Base-by-base conservation (phyloP, 164 flowering plant species). In the Buxus sempervirens region DNA sequence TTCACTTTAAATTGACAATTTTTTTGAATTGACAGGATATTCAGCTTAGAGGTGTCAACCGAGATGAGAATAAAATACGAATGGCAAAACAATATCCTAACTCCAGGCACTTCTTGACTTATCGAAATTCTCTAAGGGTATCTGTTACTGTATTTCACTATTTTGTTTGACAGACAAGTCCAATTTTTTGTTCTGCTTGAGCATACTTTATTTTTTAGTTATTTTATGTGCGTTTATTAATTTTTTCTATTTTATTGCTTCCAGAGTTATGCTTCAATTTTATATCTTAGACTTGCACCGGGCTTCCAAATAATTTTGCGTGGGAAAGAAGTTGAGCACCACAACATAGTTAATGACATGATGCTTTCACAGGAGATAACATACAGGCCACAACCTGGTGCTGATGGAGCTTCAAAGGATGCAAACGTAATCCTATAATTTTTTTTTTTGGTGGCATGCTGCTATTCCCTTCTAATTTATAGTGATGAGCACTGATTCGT, bases 121-220 rank as follows among this genome's bases (percentile, higher is more conserved):
- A 93, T 73, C 78, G 80, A 23, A 98, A 96, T 79, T 96, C 99
- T 26, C 73, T 96, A 58, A 88, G 97, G 91, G 97, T 95, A 84
- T 56, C 20, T 57, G 36, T 16, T 68, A 21, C 56, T 49, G 32
- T 38, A 28, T 32, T 32, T 23, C 49, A 15, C 51, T 45, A 45
- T 45, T 45, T 45, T 10, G 1, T 45, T 45, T 45, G 18, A 45
- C 14, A 10, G 18, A 45, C 5, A 45, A 45, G 5, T 45, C 13
- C 18, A 10, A 45, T 10, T 10, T 15, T 45, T 45, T 5, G 18
- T 45, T 45, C 51, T 45, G 18, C 12, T 45, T 45, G 51, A 15
- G 12, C 51, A 45, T 45, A 10, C 14, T 45, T 45, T 45, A 15
- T 15, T 45, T 4, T 45, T 15, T 45, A 10, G 51, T 45, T 10